phyloP scores from a whole-genome alignment of 2,329 filamentous ascomycete genomes.

The Colletotrichum tropicale region DNA sequence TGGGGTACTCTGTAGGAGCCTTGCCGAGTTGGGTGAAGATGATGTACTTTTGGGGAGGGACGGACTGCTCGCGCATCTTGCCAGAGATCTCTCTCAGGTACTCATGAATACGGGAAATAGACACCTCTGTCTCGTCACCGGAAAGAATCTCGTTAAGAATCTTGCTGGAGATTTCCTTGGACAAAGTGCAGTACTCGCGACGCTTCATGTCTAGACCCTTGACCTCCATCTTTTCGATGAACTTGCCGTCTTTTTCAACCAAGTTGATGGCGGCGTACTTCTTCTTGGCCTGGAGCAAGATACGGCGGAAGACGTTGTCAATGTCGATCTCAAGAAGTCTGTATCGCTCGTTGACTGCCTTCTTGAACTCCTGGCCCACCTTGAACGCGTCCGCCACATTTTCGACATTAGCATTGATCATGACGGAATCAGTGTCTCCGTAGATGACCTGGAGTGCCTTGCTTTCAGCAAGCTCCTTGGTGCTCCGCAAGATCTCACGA shows the following conservation, averaged over 20 bases:
- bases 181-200: conserved; percentile 93
- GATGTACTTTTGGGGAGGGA: conserved; percentile 87
- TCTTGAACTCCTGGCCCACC: conserved; percentile 94
- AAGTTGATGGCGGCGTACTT: conserved; percentile 98
- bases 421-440: conserved; percentile 98
- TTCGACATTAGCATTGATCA: conserved; percentile 99
- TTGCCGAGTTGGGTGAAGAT: conserved; percentile 99
- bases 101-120: conserved; percentile 90
- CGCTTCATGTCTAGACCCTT: conserved; percentile 98
- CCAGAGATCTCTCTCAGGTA: conserved; percentile 83
- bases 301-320: conserved; percentile 93
- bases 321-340: conserved; percentile 95
- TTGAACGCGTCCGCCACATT: conserved; percentile 89
- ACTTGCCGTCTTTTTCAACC: conserved; percentile 86
- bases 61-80: conserved; percentile 82
- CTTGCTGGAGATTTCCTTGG: conserved; percentile 90
- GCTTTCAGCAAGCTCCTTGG: conserved; percentile 92
- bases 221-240: conserved; percentile 92
- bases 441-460: conserved; percentile 95
- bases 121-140: conserved; percentile 87
- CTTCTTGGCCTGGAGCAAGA: conserved; percentile 96
- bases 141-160: conserved; percentile 95
- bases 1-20: conserved; percentile 89
- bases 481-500: conserved; percentile 94
- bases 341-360: conserved; percentile 92